Evolutionary conservation across 257 asterid genomes (phyloP), one percentile per base, ranked within the genome.

Genomic region (Solanum tarapatanum): DNA sequence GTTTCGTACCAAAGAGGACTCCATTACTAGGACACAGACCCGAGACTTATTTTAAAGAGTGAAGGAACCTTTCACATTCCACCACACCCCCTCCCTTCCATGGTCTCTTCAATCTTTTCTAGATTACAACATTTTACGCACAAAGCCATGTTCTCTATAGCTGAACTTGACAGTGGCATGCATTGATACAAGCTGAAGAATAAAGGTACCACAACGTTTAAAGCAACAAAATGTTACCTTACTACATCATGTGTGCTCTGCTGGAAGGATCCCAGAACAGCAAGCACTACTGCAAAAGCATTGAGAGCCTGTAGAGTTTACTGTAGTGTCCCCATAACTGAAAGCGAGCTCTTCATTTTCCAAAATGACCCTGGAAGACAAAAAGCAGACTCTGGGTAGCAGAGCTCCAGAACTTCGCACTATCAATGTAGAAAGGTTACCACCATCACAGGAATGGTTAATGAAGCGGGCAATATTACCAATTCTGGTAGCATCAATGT

Each of bases 391-490:
- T 17, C 98, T 98, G 55, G 99, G 98, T 75, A 95, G 90, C 88
- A 97, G 75, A 80, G 98, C 94, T 60, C 99, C 99, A 13, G 95
- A 93, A 84, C 95, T 92, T 84, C 98, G 96, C 58, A 94, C 90
- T 36, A 97, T 88, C 75, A 79, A 88, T 0, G 95, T 87, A 70
- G 90, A 92, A 2, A 94, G 91, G 88, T 95, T 97, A 32, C 99
- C 99, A 30, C 98, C 99, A 86, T 95, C 98, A 62, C 98, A 97
- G 3, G 98, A 97, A 86, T 97, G 99, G 91, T 97, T 97, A 41
- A 97, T 93, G 90, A 97, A 97, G 73, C 98, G 91, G 3, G 98
- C 97, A 23, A 94, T 83, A 69, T 94, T 97, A 6, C 98, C 99
- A 8, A 91, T 90, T 66, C 90, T 89, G 48, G 99, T 95, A 86